A percentile compares a stretch with the other conserved stretches of the same genome.
These are phyloP conservation scores for Pythium inflatum DNA, from an alignment of 352 stramenopile species.

Conservation along the genomic window DNA sequence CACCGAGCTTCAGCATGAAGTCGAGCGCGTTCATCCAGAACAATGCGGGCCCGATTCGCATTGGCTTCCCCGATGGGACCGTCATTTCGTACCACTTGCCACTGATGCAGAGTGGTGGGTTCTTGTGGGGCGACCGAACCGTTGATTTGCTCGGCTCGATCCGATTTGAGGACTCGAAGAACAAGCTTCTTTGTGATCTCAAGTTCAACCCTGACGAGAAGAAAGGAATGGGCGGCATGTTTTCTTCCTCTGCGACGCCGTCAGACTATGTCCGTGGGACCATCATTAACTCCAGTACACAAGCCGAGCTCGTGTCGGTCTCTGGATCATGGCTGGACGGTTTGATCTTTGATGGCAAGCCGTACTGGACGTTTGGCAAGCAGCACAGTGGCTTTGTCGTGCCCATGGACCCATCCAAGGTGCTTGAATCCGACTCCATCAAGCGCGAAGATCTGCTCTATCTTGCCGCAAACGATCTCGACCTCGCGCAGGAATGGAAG, in stretches of 20 bases:
- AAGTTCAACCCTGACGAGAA: slow-evolving; percentile 87
- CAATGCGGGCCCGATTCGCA: slow-evolving; percentile 74
- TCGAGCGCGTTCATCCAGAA: slow-evolving; percentile 85
- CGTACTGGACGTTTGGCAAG: slow-evolving; percentile 75
- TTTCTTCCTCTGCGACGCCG: slow-evolving; percentile 75
- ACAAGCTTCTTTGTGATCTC: slow-evolving; percentile 69
- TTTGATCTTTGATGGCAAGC: slow-evolving; percentile 64
- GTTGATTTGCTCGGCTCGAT: slow-evolving; percentile 76
- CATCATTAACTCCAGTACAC: slow-evolving; percentile 67
- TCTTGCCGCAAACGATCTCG: slow-evolving; percentile 65
- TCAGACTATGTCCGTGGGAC: slow-evolving; percentile 74
- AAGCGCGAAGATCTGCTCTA: slow-evolving; percentile 76
- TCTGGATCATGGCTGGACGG: slow-evolving; percentile 81
- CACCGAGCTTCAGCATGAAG: slow-evolving; percentile 83
- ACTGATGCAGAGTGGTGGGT: slow-evolving; percentile 70
- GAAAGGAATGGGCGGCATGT: slow-evolving; percentile 87
- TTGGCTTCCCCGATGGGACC: slow-evolving; percentile 70
- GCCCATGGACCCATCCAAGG: slow-evolving; percentile 54
- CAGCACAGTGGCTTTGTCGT: slow-evolving; percentile 67
- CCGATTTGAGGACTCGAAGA: slow-evolving; percentile 80
- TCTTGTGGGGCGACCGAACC: slow-evolving; percentile 83
- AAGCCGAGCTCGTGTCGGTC: slow-evolving; percentile 70
- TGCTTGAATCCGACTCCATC: slow-evolving; percentile 74
- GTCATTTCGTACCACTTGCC: slow-evolving; percentile 75
- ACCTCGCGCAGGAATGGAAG: slow-evolving; percentile 87